These are phyloP conservation scores for Termitomyces eurrhizus DNA, from an alignment of 768 basidiomycete genomes.

Conservation along the genomic window DNA sequence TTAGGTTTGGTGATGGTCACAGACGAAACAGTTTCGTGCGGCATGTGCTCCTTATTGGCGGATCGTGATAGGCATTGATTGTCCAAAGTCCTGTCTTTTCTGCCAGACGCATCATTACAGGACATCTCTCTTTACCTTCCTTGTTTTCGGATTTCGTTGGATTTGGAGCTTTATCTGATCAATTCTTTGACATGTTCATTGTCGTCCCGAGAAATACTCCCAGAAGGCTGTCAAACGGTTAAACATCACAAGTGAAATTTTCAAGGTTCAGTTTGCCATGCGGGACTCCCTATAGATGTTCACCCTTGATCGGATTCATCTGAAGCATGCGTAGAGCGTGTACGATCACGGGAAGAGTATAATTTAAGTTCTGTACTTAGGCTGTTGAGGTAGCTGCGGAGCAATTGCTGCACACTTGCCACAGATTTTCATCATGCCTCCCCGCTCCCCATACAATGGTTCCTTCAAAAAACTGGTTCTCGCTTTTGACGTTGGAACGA, in stretches of 20 bases:
- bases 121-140: not conserved
- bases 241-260: not conserved
- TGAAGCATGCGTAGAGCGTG: constrained; percentile 12
- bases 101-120: not conserved
- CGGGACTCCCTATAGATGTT: not conserved
- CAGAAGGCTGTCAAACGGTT: too few relatives aligned
- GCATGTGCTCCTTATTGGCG: not conserved
- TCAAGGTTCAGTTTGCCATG: not conserved
- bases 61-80: not conserved
- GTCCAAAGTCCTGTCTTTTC: not conserved
- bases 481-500: constrained; percentile 52
- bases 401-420: not conserved
- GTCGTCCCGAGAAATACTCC: not conserved
- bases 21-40: not conserved
- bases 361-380: not conserved
- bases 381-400: constrained; percentile 40
- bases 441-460: constrained; percentile 36
- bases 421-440: constrained; percentile 12
- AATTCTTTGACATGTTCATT: not conserved
- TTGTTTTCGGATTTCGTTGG: not conserved
- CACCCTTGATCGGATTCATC: constrained; percentile 4
- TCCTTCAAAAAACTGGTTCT: constrained; percentile 39
- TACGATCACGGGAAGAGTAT: not conserved
- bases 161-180: not conserved
- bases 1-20: not conserved